These are phyloP conservation scores for Termitomyces sp. DNA, from an alignment of 768 basidiomycete species.

Conservation along the genomic window DNA sequence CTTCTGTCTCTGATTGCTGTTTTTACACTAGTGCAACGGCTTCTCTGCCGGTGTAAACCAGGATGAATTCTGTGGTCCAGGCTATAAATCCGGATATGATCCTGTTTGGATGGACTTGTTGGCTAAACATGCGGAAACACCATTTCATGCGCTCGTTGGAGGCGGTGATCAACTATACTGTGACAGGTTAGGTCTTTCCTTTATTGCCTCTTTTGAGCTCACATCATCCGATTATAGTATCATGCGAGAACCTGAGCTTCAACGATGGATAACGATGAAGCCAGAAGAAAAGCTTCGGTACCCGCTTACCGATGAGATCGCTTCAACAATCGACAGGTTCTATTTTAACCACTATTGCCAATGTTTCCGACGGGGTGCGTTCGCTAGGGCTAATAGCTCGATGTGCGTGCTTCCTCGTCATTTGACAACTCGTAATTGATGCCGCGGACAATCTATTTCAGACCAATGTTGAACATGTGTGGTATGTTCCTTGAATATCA, in stretches of 20 bases:
- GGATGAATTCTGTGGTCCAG: conserved; percentile 78
- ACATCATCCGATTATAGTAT: conserved; percentile 35
- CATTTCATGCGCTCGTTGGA: conserved; percentile 90
- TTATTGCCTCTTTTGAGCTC: not conserved
- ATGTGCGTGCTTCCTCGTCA: conserved; percentile 53
- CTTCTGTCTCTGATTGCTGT: conserved; percentile 1
- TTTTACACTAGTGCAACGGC: conserved; percentile 66
- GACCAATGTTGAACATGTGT: conserved; percentile 86
- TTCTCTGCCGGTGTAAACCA: conserved; percentile 88
- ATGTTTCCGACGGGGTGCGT: conserved; percentile 81
- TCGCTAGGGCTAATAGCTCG: conserved; percentile 84
- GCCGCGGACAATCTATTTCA: conserved; percentile 19
- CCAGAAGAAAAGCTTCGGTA: conserved; percentile 51
- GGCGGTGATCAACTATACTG: conserved; percentile 94
- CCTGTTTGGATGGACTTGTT: conserved; percentile 95
- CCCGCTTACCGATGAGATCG: conserved; percentile 67
- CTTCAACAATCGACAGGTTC: conserved; percentile 74
- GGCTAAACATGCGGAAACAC: conserved; percentile 67
- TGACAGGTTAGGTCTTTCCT: conserved; percentile 47
- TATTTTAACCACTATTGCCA: conserved; percentile 92
- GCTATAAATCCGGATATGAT: conserved; percentile 78
- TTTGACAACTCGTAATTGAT: not conserved
- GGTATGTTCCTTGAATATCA: conserved; percentile 37
- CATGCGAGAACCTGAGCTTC: conserved; percentile 83
- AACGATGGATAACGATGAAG: conserved; percentile 74